Evolutionary conservation across 139 green algal genomes (phyloP).

Genomic region (Volvox africanus): DNA sequence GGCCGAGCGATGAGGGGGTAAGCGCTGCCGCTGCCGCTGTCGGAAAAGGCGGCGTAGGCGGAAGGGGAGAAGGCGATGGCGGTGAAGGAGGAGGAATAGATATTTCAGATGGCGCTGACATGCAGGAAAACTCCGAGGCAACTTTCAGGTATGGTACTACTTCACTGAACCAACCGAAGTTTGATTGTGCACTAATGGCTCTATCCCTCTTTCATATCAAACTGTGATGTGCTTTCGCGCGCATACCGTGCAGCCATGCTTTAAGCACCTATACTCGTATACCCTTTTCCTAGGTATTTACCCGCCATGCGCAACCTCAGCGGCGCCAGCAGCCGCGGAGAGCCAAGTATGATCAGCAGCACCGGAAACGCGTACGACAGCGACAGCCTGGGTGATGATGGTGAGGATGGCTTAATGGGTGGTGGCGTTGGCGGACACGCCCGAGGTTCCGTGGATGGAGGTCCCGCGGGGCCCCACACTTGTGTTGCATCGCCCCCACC

Average conservation of each 20-base stretch:
- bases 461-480: neutral
- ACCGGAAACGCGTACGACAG: neutral
- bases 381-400: neutral
- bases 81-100: neutral
- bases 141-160: neutral
- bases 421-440: neutral
- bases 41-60: neutral
- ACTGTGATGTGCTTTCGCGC: neutral
- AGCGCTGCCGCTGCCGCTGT: neutral
- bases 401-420: neutral
- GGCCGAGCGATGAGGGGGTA: neutral
- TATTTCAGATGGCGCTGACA: neutral
- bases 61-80: neutral
- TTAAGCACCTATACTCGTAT: neutral
- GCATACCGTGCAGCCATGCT: too few species aligned
- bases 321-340: neutral
- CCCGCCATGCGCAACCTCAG: conserved; percentile 2
- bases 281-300: neutral
- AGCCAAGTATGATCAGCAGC: neutral
- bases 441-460: too few species aligned
- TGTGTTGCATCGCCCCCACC: neutral
- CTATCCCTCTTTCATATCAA: neutral
- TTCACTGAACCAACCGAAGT: neutral
- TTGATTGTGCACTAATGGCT: neutral
- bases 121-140: neutral